phyloP scores from a whole-genome alignment of 257 asterid genomes.

The Thymus mandschuricus region DNA sequence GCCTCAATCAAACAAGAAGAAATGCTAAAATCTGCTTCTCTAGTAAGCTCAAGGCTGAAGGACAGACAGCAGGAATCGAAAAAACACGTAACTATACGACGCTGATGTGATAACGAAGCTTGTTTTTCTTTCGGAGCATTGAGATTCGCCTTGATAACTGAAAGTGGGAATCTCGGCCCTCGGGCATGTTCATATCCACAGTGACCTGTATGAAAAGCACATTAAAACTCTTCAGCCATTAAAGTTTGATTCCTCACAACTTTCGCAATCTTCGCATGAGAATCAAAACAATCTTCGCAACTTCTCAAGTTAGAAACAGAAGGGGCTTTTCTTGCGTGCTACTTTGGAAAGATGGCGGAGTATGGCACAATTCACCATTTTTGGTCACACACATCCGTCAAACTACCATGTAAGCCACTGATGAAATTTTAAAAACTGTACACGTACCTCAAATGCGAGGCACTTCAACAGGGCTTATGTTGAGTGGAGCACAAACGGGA shows the following conservation, averaged over 20 bases:
- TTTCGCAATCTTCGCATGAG: neutral
- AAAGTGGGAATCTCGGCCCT: constrained; percentile 11
- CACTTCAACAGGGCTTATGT: constrained; percentile 35
- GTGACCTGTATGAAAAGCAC: constrained; percentile 20
- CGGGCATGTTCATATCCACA: constrained; percentile 30
- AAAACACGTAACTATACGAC: neutral
- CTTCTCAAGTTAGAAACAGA: neutral
- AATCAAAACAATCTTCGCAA: neutral
- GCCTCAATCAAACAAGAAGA: constrained; percentile 3
- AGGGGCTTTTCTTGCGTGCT: neutral
- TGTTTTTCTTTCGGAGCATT: neutral
- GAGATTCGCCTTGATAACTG: neutral
- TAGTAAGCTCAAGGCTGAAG: neutral
- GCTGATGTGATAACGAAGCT: constrained; percentile 3
- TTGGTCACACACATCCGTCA: neutral
- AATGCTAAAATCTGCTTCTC: neutral
- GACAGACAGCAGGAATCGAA: neutral
- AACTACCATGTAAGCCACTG: neutral
- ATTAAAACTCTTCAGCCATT: neutral
- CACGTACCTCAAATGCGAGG: constrained; percentile 26
- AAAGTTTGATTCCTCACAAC: neutral
- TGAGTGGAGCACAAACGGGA: constrained; percentile 51
- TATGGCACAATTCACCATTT: neutral
- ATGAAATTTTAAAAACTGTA: constrained; percentile 1
- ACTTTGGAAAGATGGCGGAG: neutral